These are phyloP conservation scores for Pythium dissotocum DNA, from an alignment of 352 stramenopile species.

Conservation along the genomic window DNA sequence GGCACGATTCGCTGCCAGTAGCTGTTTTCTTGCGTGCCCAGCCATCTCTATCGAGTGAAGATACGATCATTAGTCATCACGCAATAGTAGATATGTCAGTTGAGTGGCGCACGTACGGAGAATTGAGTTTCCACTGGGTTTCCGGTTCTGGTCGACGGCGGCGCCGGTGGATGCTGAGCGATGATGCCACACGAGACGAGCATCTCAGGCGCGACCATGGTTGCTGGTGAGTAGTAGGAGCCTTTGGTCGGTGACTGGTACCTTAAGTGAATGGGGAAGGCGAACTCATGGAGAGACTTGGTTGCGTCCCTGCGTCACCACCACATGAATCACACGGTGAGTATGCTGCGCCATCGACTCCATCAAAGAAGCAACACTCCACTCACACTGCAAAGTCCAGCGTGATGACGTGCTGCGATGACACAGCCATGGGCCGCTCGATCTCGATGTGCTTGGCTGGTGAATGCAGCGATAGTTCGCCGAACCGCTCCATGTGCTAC, in stretches of 20 bases:
- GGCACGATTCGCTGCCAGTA: conserved; percentile 17
- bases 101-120: conserved; percentile 1
- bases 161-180: not conserved
- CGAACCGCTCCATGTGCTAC: conserved; percentile 37
- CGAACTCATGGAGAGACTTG: not conserved
- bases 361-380: conserved; percentile 5
- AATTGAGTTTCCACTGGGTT: not conserved
- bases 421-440: conserved; percentile 30
- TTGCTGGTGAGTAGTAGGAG: conserved; percentile 24
- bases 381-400: conserved; percentile 32
- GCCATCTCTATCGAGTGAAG: conserved; percentile 5
- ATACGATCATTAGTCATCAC: not conserved
- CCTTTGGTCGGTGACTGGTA: conserved; percentile 38
- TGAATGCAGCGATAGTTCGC: conserved; percentile 26
- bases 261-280: conserved; percentile 36
- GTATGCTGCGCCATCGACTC: not conserved
- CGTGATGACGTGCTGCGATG: conserved; percentile 26
- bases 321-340: not conserved
- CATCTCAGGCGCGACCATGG: conserved; percentile 24
- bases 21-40: not conserved
- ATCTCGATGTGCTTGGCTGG: conserved; percentile 39
- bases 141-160: not conserved
- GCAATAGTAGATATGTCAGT: not conserved
- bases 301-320: not conserved
- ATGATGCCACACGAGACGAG: conserved; percentile 19